Evolutionary conservation across 2,329 filamentous ascomycete genomes (phyloP).

Genomic region (Calonectria honghensis): DNA sequence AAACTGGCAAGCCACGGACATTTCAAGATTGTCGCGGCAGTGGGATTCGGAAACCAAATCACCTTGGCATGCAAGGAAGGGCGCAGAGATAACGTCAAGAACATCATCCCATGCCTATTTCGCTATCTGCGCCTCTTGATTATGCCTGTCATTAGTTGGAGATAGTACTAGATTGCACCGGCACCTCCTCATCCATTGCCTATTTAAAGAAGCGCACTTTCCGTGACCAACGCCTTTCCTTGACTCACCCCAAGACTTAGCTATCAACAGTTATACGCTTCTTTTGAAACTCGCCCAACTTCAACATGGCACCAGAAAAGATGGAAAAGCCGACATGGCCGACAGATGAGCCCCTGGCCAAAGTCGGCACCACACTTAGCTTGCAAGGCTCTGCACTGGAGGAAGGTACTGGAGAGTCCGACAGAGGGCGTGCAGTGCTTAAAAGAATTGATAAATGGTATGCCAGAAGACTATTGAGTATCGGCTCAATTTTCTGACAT

Average conservation of each 20-base stretch:
- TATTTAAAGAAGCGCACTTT: slow-evolving; percentile 6
- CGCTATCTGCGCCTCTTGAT: neutral
- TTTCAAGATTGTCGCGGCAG: slow-evolving; percentile 34
- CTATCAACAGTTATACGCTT: neutral
- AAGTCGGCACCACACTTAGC: slow-evolving; percentile 45
- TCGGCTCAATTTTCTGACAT: neutral
- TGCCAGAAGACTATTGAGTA: neutral
- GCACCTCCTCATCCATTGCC: neutral
- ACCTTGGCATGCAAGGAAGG: neutral
- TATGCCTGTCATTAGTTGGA: neutral
- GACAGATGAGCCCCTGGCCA: slow-evolving; percentile 31
- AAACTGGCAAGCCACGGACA: slow-evolving; percentile 21
- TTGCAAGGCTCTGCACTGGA: slow-evolving; percentile 43
- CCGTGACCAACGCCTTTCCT: neutral
- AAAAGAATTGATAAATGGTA: slow-evolving; percentile 48
- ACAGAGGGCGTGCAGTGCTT: slow-evolving; percentile 16
- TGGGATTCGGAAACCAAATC: neutral
- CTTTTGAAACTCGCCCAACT: neutral
- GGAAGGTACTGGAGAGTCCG: slow-evolving; percentile 12
- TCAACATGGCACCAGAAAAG: slow-evolving; percentile 35
- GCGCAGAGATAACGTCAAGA: neutral
- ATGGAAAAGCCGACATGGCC: slow-evolving; percentile 31
- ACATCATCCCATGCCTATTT: neutral
- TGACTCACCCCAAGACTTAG: neutral
- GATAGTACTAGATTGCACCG: neutral